Evolutionary conservation across 306 rosid species (phyloP), one percentile per base, ranked within the genome.

Genomic region (Trifolium pratense): DNA sequence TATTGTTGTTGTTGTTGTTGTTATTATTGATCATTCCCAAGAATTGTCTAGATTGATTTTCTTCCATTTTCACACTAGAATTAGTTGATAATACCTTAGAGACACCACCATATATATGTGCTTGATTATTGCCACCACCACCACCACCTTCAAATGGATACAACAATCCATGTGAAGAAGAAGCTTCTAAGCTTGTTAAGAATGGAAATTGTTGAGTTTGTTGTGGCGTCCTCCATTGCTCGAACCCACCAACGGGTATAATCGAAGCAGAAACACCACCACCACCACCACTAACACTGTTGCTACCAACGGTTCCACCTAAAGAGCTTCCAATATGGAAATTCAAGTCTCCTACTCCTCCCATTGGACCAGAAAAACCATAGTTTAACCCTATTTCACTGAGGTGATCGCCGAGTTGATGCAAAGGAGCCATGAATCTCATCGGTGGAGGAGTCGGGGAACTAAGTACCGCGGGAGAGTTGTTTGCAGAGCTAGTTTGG

Each of bases 201-300:
- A 88, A 87, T 7, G 93, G 90, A 34, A 85, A 88, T 66, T 86
- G 92, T 10, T 85, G 89, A 32, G 88, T 66, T 70, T 85, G 93
- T 70, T 85, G 93, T 55, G 88, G 88, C 20, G 82, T 12, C 61
- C 92, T 75, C 96, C 90, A 87, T 67, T 89, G 89, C 18, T 81
- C 89, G 39, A 77, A 71, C 29, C 73, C 82, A 9, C 79, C 69
- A 2, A 68, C 51, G 6, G 84, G 32, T 51, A 85, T 70, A 49
- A 87, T 39, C 11, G 92, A 86, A 16, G 70, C 9, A 11, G 70
- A 65, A 65, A 34, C 69, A 26, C 25, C 58, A 25, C 65, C 68
- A 0, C 52, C 32, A 6, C 77, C 74, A 10, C 57, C 48, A 3
- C n/a, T 0, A 5, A n/a, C 7, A 0, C 14, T 5, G 23, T 14